These are phyloP conservation scores for Skeletonema marinoi DNA, from an alignment of 108 stramenopile species.

Conservation along the genomic window DNA sequence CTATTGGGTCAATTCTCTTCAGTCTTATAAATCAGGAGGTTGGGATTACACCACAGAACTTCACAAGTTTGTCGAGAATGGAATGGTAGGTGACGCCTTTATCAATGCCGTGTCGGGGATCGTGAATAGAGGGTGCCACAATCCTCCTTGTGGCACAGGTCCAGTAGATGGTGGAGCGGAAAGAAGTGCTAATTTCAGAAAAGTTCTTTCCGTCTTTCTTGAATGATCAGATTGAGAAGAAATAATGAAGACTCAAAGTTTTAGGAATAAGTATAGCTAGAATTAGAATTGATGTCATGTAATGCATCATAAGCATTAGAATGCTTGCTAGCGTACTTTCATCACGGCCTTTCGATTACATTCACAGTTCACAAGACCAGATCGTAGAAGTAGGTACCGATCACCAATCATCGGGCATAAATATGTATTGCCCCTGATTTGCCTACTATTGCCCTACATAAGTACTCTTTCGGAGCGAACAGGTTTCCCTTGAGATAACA, in stretches of 20 bases:
- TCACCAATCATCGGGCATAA: too few species aligned
- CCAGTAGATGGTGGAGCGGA: conserved; percentile 18
- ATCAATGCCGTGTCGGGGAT: conserved; percentile 48
- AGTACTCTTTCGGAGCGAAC: too few species aligned
- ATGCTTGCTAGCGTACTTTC: too few species aligned
- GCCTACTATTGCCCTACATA: too few species aligned
- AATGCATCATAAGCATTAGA: not conserved
- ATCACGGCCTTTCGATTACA: too few species aligned
- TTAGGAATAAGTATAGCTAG: too few species aligned
- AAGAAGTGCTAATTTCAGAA: conserved; percentile 1
- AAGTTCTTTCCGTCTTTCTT: not conserved
- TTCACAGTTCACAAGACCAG: too few species aligned
- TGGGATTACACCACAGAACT: conserved; percentile 47
- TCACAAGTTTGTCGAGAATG: conserved; percentile 44
- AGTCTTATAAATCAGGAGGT: conserved; percentile 39
- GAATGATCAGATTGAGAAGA: not conserved
- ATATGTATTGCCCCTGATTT: too few species aligned
- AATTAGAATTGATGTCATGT: too few species aligned
- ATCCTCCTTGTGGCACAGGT: conserved; percentile 41
- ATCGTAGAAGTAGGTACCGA: too few species aligned
- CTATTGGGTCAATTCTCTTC: conserved; percentile 52
- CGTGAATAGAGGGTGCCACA: conserved; percentile 43
- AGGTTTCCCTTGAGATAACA: too few species aligned
- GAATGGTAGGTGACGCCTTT: conserved; percentile 29
- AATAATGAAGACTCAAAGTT: too few species aligned